Evolutionary conservation across 331 rosid species (phyloP), one percentile per base, ranked within the genome.

Genomic region (Arachis monticola): DNA sequence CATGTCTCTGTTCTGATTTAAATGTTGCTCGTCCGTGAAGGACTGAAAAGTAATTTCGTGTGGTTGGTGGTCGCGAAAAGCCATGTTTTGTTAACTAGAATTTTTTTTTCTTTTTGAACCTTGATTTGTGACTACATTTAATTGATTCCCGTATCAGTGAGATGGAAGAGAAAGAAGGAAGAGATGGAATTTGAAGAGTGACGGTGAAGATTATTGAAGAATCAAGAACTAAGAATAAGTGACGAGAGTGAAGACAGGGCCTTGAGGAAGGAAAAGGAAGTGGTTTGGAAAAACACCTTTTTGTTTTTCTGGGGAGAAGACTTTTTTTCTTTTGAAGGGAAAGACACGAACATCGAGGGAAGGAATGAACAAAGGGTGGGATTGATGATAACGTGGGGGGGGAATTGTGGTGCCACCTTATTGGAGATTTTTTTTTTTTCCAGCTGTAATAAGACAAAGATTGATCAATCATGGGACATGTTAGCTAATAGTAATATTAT

Each of bases 1-100:
- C 83, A 84, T 81, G 73, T 84, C 88, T 6, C 88, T 63, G 60
- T 44, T 51, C 3, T 82, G 82, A 51, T 58, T 66, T 35, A 77
- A 4, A 59, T 84, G 85, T 53, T 78, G 86, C 9, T 85, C 85
- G 5, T 80, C 89, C 7, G 79, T 27, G 69, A 80, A 85, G 4
- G 81, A 48, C 67, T 77, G 85, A 27, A 83, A 85, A 69, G 74
- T 59, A 53, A 85, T 83, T 66, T 85, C 87, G 46, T 85, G 83
- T 4, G 77, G 69, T 0, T 77, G 64, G 30, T 84, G 82, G 75
- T 80, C 89, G 52, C 77, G 85, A 32, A 77, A 85, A 72, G 87
- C 89, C 89, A 82, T 82, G 40, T 76, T 62, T 0, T 10, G 2
- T 31, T 22, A 6, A 56, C 12, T 69, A 3, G 8, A 60, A 61